Evolutionary conservation across 306 rosid species (phyloP).

Genomic region (Prosopis cineraria): DNA sequence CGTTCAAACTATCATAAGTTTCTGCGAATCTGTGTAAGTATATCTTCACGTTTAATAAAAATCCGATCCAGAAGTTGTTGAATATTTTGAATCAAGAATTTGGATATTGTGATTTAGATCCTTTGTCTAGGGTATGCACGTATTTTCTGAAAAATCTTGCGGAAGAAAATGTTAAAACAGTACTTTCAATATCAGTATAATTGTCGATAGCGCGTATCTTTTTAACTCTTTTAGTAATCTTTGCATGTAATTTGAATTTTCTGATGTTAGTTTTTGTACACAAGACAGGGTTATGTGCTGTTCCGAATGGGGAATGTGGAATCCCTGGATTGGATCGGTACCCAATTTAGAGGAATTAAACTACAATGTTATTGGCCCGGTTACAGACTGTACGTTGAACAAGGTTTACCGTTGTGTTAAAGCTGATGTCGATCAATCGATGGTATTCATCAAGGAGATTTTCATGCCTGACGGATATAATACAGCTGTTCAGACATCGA

Average conservation of each 20-base stretch:
- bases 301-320: neutral
- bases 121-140: too few relatives aligned
- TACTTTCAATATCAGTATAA: neutral
- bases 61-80: too few relatives aligned
- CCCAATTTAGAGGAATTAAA: neutral
- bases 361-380: neutral
- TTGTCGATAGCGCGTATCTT: too few relatives aligned
- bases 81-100: neutral
- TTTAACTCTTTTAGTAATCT: neutral
- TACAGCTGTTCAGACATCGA: neutral
- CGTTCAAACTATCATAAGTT: neutral
- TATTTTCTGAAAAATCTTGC: neutral
- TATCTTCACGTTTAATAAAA: too few relatives aligned
- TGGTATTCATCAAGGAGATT: conserved; percentile 27
- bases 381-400: neutral
- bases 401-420: neutral
- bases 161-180: neutral
- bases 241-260: neutral
- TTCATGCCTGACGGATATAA: accelerated
- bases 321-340: neutral
- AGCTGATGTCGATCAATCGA: accelerated
- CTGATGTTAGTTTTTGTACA: neutral
- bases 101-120: too few relatives aligned
- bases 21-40: neutral
- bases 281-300: neutral